phyloP scores from a whole-genome alignment of 2,329 filamentous ascomycete species.

The Macrophomina pseudophaseolina region DNA sequence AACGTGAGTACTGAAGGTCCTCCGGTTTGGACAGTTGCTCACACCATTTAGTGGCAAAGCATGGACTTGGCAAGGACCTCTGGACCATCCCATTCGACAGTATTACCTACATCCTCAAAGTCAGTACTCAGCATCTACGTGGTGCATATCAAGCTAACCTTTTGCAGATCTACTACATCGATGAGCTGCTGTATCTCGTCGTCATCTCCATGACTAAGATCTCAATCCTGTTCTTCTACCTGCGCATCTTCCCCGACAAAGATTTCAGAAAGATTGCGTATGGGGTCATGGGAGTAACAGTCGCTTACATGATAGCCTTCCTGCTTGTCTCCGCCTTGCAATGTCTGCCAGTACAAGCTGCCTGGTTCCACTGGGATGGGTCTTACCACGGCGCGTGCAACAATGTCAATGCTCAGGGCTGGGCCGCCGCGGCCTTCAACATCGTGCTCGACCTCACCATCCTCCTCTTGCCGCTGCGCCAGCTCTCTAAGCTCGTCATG shows the following conservation, averaged over 20 bases:
- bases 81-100: constrained; percentile 53
- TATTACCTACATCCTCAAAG: constrained; percentile 52
- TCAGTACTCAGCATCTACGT: not conserved
- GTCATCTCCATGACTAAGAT: constrained; percentile 36
- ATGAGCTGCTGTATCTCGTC: constrained; percentile 41
- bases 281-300: constrained; percentile 34
- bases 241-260: constrained; percentile 39
- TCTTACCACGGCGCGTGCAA: constrained; percentile 41
- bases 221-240: constrained; percentile 41
- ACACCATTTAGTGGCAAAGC: constrained; percentile 32
- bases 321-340: constrained; percentile 36
- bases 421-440: constrained; percentile 38
- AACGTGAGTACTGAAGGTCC: constrained; percentile 24
- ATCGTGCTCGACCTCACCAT: constrained; percentile 38
- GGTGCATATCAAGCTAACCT: not conserved
- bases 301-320: constrained; percentile 32
- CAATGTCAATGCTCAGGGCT: constrained; percentile 43
- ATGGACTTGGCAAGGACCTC: constrained; percentile 57
- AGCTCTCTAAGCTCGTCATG: constrained; percentile 39
- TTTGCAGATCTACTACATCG: constrained; percentile 37
- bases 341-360: constrained; percentile 40
- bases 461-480: constrained; percentile 39
- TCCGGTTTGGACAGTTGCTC: constrained; percentile 23
- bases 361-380: constrained; percentile 41
- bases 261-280: constrained; percentile 33